Base-by-base conservation (phyloP, 2,329 filamentous ascomycete species). In the Penicillium sp. region DNA sequence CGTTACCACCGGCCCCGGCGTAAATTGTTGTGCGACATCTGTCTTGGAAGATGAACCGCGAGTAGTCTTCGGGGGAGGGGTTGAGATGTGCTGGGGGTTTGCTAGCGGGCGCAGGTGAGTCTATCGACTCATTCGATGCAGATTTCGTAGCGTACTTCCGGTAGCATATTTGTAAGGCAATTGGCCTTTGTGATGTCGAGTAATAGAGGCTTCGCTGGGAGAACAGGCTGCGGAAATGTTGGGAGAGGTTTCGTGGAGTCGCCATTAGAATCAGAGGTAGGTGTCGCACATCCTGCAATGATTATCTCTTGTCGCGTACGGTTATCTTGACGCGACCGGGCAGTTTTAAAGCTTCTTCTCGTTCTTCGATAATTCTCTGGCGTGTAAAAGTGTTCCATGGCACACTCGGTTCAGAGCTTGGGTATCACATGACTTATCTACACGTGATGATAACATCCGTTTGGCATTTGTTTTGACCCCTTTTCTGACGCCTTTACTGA, bases 1-100 rank as follows among this genome's bases (percentile, higher is more conserved):
- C 95, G 73, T 95, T 89, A 8, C 95, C 95, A 29, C 95, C 95
- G 2, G 83, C 80, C 8, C 95, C 95, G 19, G 93, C 91, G 69
- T 90, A 85, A 3, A 98, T 78, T 0, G 87, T 91, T 30, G 98
- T 78, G 7, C 87, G 86, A 59, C 93, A 93, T 75, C 91, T 90
- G 79, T 99, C 95, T 60, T 91, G 89, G 73, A 99, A 99, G 49
- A 89, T 90, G 4, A 92, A 88, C 35, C 89, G 83, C 17, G 91
- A 86, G 78, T 96, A 98, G 76, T 97, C 92, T 71, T 92, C 90
- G 0, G 93, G 92, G 0, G 86, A 75, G 2, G 94, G 94, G 74
- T 97, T 91, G 21, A 97, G 85, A 66, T 89, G 90, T 5, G 87
- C 78, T 17, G 63, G 31, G 31, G 67, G 57, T 60, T 72, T 64